A percentile compares a stretch with the other conserved stretches of the same genome.
These are phyloP conservation scores for Lactifluus hygrophoroides DNA, from an alignment of 768 basidiomycete species.

Conservation along the genomic window DNA sequence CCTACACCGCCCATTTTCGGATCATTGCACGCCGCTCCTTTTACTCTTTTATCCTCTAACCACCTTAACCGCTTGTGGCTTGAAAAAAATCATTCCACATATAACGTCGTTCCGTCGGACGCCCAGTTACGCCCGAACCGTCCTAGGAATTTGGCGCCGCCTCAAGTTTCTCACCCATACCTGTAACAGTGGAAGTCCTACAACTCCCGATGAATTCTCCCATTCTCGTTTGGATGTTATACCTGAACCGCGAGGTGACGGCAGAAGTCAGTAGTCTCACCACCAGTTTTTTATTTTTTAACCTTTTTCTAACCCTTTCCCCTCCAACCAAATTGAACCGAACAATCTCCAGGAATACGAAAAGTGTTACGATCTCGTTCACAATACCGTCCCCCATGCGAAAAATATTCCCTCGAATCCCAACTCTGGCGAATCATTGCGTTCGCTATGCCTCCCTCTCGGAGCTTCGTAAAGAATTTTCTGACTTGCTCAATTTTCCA, in stretches of 20 bases:
- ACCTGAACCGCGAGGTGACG: conserved; percentile 64
- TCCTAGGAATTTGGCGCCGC: conserved; percentile 18
- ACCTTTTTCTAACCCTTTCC: not conserved
- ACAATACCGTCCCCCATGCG: conserved; percentile 51
- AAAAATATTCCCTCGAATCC: conserved; percentile 43
- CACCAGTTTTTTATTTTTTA: not conserved
- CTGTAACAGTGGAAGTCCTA: not conserved
- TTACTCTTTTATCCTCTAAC: not conserved
- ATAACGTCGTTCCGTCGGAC: conserved; percentile 2
- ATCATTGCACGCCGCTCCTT: conserved; percentile 3
- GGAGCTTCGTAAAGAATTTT: conserved; percentile 9
- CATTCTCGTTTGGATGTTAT: conserved; percentile 75
- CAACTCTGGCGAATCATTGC: conserved; percentile 52
- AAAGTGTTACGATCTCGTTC: conserved; percentile 50
- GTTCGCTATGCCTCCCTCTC: conserved; percentile 36
- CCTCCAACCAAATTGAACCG: conserved; percentile 2
- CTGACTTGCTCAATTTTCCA: conserved; percentile 25
- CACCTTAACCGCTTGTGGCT: not conserved
- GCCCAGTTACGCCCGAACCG: conserved; percentile 6
- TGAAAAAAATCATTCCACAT: conserved; percentile 6
- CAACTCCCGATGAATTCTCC: conserved; percentile 42
- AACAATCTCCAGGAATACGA: conserved; percentile 56
- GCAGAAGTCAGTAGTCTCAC: conserved; percentile 39
- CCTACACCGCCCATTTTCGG: conserved; percentile 13
- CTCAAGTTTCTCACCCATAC: not conserved